Evolutionary conservation across 331 rosid genomes (phyloP), one percentile per base, ranked within the genome.

Genomic region (Quercus phellos): DNA sequence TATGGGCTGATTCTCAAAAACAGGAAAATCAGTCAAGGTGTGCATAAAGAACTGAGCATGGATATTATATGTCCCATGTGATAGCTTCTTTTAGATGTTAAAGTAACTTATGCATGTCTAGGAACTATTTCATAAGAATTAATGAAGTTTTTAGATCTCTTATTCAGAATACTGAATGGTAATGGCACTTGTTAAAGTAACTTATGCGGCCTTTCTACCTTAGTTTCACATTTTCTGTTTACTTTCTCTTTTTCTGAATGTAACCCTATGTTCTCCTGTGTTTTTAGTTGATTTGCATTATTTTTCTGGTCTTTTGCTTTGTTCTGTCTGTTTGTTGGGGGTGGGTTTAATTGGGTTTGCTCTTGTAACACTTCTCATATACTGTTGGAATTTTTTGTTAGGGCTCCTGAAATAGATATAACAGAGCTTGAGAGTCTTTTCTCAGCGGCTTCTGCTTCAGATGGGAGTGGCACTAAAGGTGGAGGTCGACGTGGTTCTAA

Each of bases 331-430:
- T 81, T 1, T 70, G 72, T 50, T 76, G 63, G 17, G 55, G 26
- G 19, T 80, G 43, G 50, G 76, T 58, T 55, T 75, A 54, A 74
- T 60, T 42, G 53, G 74, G 61, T n/a, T n/a, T 74, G 54, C 38
- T 72, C 60, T 54, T 80, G 67, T 79, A 77, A 63, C 68, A 46
- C 69, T 79, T 84, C 83, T 80, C 79, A 86, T 60, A 77, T 58
- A 27, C 74, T 69, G 12, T 54, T 67, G 78, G 14, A 78, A 72
- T 18, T 73, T 71, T 84, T 80, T 87, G 66, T 68, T 70, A 94
- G 99, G 91, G 94, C 97, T 76, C 97, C 97, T 64, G 97, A 94
- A 85, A 94, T 94, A 79, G 99, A 94, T 88, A 90, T 92, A 83
- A 86, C 99, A 75, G 99, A 94, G 87, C 99, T 94, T 72, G 97